Evolutionary conservation across 179 eudicot species (phyloP).

Genomic region (Monotropa hypopitys): DNA sequence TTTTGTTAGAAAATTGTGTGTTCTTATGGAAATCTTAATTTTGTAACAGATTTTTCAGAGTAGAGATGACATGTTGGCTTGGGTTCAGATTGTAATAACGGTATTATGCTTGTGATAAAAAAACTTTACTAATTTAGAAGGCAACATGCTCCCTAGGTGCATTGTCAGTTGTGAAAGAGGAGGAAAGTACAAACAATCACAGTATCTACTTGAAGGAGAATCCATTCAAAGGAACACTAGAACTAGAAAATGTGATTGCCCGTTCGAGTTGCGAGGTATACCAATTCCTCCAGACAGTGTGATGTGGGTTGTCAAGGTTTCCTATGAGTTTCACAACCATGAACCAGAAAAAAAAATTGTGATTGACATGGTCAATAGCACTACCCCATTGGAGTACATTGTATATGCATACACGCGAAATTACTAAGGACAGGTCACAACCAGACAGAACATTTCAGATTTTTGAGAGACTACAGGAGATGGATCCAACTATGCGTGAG

Average conservation of each 20-base stretch:
- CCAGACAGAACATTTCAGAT: too few relatives aligned
- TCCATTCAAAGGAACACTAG: not conserved
- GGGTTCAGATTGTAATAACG: not conserved
- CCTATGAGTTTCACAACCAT: not conserved
- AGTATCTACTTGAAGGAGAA: too few relatives aligned
- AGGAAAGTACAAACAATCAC: not conserved
- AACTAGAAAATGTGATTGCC: not conserved
- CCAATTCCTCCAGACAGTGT: not conserved
- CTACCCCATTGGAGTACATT: not conserved
- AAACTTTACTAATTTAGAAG: not conserved
- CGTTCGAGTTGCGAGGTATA: not conserved
- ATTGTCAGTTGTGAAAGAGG: not conserved
- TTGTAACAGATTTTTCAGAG: too few relatives aligned
- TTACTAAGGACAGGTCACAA: too few relatives aligned
- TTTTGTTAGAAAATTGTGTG: too few relatives aligned
- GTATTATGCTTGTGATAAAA: not conserved
- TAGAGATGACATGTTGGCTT: too few relatives aligned
- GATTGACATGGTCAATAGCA: not conserved
- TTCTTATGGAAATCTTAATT: too few relatives aligned
- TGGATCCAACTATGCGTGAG: not conserved
- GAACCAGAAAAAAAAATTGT: not conserved
- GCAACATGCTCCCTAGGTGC: not conserved
- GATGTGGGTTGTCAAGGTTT: not conserved
- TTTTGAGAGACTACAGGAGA: too few relatives aligned
- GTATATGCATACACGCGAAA: not conserved